Conservation (phyloP, 345 rosid genomes). For the Eucalyptus microcorys region DNA sequence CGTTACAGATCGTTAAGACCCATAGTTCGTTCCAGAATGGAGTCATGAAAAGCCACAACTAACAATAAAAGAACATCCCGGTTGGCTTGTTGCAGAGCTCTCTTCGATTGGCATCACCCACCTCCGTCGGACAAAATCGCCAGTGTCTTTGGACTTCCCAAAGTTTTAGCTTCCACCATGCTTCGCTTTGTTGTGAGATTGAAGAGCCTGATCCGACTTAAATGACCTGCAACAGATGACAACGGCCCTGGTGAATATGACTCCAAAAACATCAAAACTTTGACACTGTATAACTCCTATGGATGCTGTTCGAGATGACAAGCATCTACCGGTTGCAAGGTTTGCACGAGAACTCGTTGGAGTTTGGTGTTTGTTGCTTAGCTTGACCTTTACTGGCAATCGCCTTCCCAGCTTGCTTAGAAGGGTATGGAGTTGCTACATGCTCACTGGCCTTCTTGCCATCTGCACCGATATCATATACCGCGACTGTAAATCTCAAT, state of each 20-base stretch:
- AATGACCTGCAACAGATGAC: constrained; percentile 25
- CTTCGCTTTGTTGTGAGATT: constrained; percentile 75
- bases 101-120: background rate
- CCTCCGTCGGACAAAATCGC: background rate
- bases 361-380: constrained; percentile 37
- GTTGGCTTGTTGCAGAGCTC: background rate
- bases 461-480: constrained; percentile 11
- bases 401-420: constrained; percentile 40
- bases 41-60: background rate
- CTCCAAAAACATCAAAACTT: background rate
- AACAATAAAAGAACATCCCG: background rate
- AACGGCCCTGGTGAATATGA: background rate
- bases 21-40: background rate
- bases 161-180: constrained; percentile 23
- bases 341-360: constrained; percentile 33
- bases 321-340: constrained; percentile 43
- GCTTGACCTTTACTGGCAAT: constrained; percentile 15
- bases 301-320: background rate
- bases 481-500: background rate
- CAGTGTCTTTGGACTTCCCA: background rate
- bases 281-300: background rate
- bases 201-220: constrained; percentile 52
- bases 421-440: constrained; percentile 67
- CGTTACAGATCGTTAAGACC: background rate
- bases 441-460: constrained; percentile 43